phyloP scores from a whole-genome alignment of 106 monocot species.

The Cymbidium sinense region DNA sequence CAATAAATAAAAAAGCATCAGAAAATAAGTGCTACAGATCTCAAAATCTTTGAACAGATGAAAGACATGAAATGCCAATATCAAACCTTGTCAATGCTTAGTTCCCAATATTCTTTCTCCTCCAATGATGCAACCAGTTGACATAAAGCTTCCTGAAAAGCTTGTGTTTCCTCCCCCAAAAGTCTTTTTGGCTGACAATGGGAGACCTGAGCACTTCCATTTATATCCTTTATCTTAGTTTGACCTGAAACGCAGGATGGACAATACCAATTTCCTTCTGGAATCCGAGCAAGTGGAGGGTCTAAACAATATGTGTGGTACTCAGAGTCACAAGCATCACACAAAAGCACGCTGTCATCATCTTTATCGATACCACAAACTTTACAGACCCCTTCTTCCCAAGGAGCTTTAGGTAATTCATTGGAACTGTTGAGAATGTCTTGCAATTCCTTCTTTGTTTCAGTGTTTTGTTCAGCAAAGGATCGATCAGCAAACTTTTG shows the following conservation, averaged over 20 bases:
- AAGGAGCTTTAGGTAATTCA: constrained; percentile 88
- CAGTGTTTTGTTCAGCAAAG: constrained; percentile 21
- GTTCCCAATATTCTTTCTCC: constrained; percentile 89
- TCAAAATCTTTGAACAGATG: neutral
- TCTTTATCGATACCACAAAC: constrained; percentile 97
- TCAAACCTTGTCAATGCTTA: constrained; percentile 76
- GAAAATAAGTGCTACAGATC: neutral
- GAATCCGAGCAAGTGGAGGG: constrained; percentile 83
- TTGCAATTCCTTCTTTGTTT: constrained; percentile 34
- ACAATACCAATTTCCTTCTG: constrained; percentile 95
- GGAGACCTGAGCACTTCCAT: constrained; percentile 5
- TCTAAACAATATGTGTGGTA: constrained; percentile 94
- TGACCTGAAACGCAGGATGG: constrained; percentile 62
- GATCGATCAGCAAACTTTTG: constrained; percentile 24
- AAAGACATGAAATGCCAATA: constrained; percentile 2
- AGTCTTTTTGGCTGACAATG: constrained; percentile 24
- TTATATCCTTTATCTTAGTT: constrained; percentile 29
- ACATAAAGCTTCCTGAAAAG: constrained; percentile 39
- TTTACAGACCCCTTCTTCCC: constrained; percentile 99
- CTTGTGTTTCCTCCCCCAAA: constrained; percentile 40
- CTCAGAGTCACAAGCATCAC: constrained; percentile 97
- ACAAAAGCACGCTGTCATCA: constrained; percentile 90
- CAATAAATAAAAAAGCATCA: neutral
- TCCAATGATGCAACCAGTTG: constrained; percentile 54
- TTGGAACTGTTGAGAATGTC: constrained; percentile 30